phyloP scores from a whole-genome alignment of 345 rosid species.

The Salix udensis region DNA sequence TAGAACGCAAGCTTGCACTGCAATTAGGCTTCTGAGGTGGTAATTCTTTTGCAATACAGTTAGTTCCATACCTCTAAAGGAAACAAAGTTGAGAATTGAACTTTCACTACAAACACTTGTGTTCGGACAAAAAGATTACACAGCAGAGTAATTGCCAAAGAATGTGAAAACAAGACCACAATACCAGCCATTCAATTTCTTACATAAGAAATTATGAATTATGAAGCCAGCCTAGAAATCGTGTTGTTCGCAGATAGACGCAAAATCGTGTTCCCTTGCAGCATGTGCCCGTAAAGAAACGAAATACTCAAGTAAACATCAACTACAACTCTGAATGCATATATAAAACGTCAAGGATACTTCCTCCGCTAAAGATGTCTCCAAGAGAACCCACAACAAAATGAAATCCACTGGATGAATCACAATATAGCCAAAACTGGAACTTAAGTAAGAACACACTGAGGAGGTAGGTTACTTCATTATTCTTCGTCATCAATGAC shows the following conservation, averaged over 20 bases:
- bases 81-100: background rate
- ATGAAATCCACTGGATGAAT: background rate
- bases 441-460: background rate
- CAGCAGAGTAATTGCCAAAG: background rate
- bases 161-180: background rate
- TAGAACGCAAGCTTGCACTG: background rate
- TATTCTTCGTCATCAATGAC: conserved; percentile 17
- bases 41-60: background rate
- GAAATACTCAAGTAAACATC: background rate
- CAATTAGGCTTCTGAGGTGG: background rate
- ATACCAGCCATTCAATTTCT: background rate
- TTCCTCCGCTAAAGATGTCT: background rate
- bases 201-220: background rate
- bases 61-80: background rate
- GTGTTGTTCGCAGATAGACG: background rate
- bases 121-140: background rate
- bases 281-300: no score
- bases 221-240: background rate
- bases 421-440: background rate
- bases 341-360: background rate
- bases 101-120: background rate
- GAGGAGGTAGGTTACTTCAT: background rate
- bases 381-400: background rate
- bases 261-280: background rate
- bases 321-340: background rate